Evolutionary conservation across 768 basidiomycete species (phyloP), one percentile per base, ranked within the genome.

Genomic region (Scleroderma bovista): DNA sequence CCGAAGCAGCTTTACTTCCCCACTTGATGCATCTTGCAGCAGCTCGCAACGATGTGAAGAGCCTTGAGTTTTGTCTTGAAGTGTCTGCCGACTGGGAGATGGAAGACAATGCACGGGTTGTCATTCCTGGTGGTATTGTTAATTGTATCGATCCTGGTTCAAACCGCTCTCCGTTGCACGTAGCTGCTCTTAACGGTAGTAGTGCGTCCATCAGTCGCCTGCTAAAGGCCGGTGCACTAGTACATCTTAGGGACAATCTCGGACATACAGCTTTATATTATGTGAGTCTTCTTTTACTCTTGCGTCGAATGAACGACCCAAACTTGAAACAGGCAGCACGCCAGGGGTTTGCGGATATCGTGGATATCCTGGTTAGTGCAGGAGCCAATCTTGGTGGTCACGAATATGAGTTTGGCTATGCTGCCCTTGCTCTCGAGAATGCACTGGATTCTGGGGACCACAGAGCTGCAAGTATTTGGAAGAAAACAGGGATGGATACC

Each of bases 231-330:
- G 91, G 91, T 5, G 88, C 90, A 1, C 70, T 90, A 13, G 91
- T 93, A 19, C 91, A 94, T 64, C 70, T 87, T 9, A 75, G 92
- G 48, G 92, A 94, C 63, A 62, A 67, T 1, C 72, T 93, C 40
- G 92, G 88, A 2, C 90, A 93, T 59, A 92, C 91, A 13, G 78
- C 88, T 3, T 70, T 93, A 15, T 93, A 92, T 66, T 87, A 91
- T 66, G 88, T 88, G 54, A 58, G 81, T 29, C 65, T 26, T 15
- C 37, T 39, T 42, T 16, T 34, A 19, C 44, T 17, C 32, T 45
- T 47, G 6, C 22, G 5, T 23, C 32, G 1, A 19, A 36, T 23
- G 12, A 50, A 46, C 43, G 31, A 15, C 39, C 51, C 32, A 58
- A 37, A 9, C 13, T 38, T 22, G 50, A n/a, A 12, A 13, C 52